Evolutionary conservation across 768 basidiomycete species (phyloP).

Genomic region (Chalciporus piperatus): DNA sequence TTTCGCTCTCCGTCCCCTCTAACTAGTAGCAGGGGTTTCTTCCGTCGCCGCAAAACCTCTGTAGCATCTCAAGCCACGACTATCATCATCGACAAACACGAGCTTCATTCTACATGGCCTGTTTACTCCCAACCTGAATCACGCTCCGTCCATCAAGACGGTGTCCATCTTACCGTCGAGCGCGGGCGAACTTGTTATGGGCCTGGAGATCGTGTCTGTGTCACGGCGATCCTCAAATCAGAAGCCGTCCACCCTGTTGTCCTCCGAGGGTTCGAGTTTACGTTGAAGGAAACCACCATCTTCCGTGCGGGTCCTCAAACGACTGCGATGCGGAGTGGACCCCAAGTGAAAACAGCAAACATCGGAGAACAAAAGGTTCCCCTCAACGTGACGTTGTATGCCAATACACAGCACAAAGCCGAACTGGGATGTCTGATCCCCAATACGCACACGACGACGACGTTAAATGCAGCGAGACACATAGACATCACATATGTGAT

Average conservation of each 20-base stretch:
- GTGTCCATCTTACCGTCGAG: slow-evolving; percentile 71
- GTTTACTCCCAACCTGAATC: slow-evolving; percentile 78
- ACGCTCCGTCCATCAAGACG: slow-evolving; percentile 63
- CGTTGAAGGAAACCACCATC: slow-evolving; percentile 72
- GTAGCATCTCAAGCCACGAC: slow-evolving; percentile 64
- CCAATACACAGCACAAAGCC: slow-evolving; percentile 65
- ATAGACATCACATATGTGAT: slow-evolving; percentile 84
- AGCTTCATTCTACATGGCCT: slow-evolving; percentile 91
- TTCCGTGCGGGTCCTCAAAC: slow-evolving; percentile 62
- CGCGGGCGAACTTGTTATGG: slow-evolving; percentile 80
- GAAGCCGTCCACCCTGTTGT: slow-evolving; percentile 66
- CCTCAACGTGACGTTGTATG: slow-evolving; percentile 70
- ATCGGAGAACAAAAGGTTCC: slow-evolving; percentile 72
- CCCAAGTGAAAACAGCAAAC: slow-evolving; percentile 50
- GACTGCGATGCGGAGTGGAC: slow-evolving; percentile 50
- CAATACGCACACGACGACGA: slow-evolving; percentile 72
- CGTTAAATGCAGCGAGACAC: slow-evolving; percentile 77
- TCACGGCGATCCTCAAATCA: slow-evolving; percentile 71
- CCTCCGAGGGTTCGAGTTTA: slow-evolving; percentile 81
- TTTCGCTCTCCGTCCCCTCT: background rate
- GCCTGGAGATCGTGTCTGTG: slow-evolving; percentile 76
- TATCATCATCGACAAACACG: slow-evolving; percentile 90
- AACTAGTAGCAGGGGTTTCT: slow-evolving; percentile 51
- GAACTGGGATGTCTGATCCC: slow-evolving; percentile 74
- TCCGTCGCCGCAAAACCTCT: slow-evolving; percentile 74